Percentiles rank a stretch among this genome's conserved stretches.
These are phyloP conservation scores for Blastocystis sp. DNA, from an alignment of 352 stramenopile species.

Conservation along the genomic window DNA sequence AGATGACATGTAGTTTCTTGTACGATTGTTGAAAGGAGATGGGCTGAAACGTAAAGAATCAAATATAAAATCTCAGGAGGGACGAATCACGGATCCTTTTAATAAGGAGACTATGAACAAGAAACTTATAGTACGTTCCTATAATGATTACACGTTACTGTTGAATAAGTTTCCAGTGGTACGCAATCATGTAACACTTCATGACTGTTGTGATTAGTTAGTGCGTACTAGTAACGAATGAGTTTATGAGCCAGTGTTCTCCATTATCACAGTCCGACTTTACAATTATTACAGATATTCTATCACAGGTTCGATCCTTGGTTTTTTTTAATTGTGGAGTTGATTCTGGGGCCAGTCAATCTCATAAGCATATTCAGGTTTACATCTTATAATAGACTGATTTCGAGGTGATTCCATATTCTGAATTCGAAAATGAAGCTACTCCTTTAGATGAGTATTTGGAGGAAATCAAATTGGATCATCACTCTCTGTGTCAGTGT, in stretches of 20 bases:
- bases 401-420: conserved; percentile 27
- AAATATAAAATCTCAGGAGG: conserved; percentile 25
- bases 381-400: background rate
- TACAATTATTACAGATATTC: background rate
- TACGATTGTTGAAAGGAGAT: conserved; percentile 31
- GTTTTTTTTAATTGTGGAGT: conserved; percentile 68
- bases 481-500: background rate
- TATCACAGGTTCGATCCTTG: conserved; percentile 30
- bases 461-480: background rate
- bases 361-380: conserved; percentile 66
- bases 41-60: conserved; percentile 48
- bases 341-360: conserved; percentile 63
- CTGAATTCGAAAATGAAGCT: background rate
- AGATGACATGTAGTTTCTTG: conserved; percentile 51
- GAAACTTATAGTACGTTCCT: conserved; percentile 1
- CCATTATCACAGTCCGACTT: conserved; percentile 28
- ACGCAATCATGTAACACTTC: conserved; percentile 27
- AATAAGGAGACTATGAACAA: background rate
- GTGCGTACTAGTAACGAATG: conserved; percentile 46
- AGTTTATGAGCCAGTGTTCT: conserved; percentile 45
- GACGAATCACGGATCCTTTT: conserved; percentile 54
- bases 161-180: conserved; percentile 66
- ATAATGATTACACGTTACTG: conserved; percentile 24
- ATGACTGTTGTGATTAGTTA: background rate
- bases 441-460: conserved; percentile 42